phyloP scores from a whole-genome alignment of 164 flowering plant genomes.

The Berberis thunbergii region DNA sequence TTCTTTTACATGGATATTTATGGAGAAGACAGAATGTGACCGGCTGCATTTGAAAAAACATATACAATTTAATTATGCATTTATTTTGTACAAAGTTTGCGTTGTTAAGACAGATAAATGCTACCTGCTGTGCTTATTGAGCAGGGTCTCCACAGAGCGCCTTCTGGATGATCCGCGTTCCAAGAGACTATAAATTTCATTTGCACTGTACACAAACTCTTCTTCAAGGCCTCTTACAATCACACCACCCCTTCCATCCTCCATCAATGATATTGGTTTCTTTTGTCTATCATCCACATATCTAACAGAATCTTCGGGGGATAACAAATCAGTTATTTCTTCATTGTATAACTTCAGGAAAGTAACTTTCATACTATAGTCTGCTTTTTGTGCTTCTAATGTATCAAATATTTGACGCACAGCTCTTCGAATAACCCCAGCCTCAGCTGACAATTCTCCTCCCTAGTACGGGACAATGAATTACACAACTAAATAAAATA shows the following conservation, averaged over 20 bases:
- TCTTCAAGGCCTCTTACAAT: constrained; percentile 30
- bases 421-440: constrained; percentile 30
- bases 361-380: constrained; percentile 28
- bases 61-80: too few species aligned
- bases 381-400: constrained; percentile 25
- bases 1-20: too few species aligned
- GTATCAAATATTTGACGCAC: constrained; percentile 26
- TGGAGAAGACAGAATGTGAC: too few species aligned
- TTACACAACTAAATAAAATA: background rate
- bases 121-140: constrained; percentile 30
- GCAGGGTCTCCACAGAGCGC: constrained; percentile 22
- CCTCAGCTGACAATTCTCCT: constrained; percentile 26
- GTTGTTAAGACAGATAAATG: background rate
- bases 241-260: constrained; percentile 27
- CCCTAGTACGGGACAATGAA: constrained; percentile 6
- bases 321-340: constrained; percentile 26
- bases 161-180: constrained; percentile 26
- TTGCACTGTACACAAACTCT: constrained; percentile 25
- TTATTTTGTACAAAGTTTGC: too few species aligned
- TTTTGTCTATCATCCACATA: constrained; percentile 19
- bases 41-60: too few species aligned
- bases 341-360: constrained; percentile 31
- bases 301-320: constrained; percentile 19
- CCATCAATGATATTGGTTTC: constrained; percentile 26
- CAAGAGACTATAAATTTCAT: constrained; percentile 23